Evolutionary conservation across 805 yeast genomes (phyloP), one percentile per base, ranked within the genome.

Genomic region (Nakazawaea laoshanensis): DNA sequence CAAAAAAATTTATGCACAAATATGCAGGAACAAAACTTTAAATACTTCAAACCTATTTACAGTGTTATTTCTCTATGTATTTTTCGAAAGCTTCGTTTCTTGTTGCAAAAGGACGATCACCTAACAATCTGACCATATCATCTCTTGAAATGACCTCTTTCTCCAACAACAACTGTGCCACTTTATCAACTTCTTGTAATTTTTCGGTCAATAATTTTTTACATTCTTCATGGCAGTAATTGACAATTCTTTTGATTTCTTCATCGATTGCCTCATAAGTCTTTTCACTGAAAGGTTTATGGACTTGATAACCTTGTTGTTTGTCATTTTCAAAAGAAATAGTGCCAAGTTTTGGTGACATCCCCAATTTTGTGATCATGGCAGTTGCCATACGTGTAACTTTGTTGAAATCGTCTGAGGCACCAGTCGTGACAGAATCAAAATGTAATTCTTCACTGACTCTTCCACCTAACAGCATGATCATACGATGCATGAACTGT

Each of bases 401-500:
- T 55, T 92, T 92, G 54, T 89, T 85, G 65, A 92, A 88, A 56
- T 92, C 99, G 50, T 92, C 96, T 15, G 87, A 77, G 0, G 96
- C 98, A 38, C 99, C 98, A 36, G 94, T 77, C 5, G 97, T 88
- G 7, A 92, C 94, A n/a, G 88, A 75, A 13, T 74, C 69, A 51
- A 92, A 92, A 53, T 89, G 87, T 30, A 92, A 59, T 58, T 94
- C 98, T 58, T 92, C 99, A 24, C 94, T 77, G 13, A 92, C 96
- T 47, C 99, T 73, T 13, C 99, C 99, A 25, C 97, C 99, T 29
- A 92, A 66, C 0, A 96, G 82, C 97, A 92, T 94, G 18, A 87
- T 76, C 94, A 92, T 88, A 43, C 94, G 72, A 55, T 92, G 95
- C 43, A 66, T 67, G 41, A 88, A 71, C 56, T 92, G 96, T 42